These are phyloP conservation scores for Coniochaeta sp. DNA, from an alignment of 2,329 filamentous ascomycete species.

Conservation along the genomic window DNA sequence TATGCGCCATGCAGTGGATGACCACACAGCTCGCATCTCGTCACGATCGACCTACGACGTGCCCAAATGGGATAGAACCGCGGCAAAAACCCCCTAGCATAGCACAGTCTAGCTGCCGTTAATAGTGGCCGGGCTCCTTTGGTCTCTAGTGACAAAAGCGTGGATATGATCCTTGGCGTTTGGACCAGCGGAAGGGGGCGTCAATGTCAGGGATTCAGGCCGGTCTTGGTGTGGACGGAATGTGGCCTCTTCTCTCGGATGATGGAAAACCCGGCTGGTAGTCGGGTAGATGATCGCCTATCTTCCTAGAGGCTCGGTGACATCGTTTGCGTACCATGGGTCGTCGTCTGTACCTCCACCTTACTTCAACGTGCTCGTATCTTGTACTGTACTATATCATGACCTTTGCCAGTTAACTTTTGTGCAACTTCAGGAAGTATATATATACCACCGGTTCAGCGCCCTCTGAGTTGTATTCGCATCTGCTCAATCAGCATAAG, in stretches of 20 bases:
- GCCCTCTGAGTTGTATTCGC: background rate
- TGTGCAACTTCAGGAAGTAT: background rate
- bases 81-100: background rate
- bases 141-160: background rate
- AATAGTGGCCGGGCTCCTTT: background rate
- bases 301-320: background rate
- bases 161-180: background rate
- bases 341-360: background rate
- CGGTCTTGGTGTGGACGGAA: background rate
- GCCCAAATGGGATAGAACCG: background rate
- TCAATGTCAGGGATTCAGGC: background rate
- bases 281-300: background rate
- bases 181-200: background rate
- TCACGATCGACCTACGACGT: background rate
- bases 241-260: background rate
- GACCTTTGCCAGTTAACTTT: background rate
- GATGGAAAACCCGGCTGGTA: background rate
- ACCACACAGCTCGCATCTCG: background rate
- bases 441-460: background rate
- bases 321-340: background rate
- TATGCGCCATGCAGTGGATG: background rate
- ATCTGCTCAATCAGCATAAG: background rate
- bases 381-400: background rate
- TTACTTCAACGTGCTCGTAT: background rate
- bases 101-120: background rate